These are phyloP conservation scores for Hemileccinum impolitum DNA, from an alignment of 768 basidiomycete genomes.

Conservation along the genomic window DNA sequence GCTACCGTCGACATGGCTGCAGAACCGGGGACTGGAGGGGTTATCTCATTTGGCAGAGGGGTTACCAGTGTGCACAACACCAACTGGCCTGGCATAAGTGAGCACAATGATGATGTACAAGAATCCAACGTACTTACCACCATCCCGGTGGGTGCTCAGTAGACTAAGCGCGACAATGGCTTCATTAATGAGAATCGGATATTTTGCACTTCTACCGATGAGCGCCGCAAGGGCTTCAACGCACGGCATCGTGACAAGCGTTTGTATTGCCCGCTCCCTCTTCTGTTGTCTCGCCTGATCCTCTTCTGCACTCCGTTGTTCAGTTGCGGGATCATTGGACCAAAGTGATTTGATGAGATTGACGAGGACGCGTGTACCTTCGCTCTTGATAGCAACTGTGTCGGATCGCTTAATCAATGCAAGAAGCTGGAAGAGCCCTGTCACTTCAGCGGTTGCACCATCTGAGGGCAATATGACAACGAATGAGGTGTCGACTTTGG, in stretches of 20 bases:
- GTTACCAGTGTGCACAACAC: conserved; percentile 59
- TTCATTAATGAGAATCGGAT: conserved; percentile 86
- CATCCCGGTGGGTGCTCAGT: conserved; percentile 60
- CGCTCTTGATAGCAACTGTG: conserved; percentile 78
- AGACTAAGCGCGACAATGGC: conserved; percentile 80
- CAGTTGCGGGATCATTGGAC: conserved; percentile 43
- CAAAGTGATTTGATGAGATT: conserved; percentile 81
- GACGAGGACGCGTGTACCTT: conserved; percentile 85
- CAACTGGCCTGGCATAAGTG: conserved; percentile 46
- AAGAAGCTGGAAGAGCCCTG: conserved; percentile 66
- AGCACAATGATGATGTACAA: neutral
- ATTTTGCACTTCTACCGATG: conserved; percentile 71
- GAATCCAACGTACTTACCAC: conserved; percentile 46
- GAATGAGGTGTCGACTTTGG: conserved; percentile 44
- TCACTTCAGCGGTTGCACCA: conserved; percentile 29
- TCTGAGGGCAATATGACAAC: conserved; percentile 48
- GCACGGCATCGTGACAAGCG: conserved; percentile 50
- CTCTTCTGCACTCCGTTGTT: conserved; percentile 30
- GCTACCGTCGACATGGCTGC: conserved; percentile 36
- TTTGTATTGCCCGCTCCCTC: conserved; percentile 50
- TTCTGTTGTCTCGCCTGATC: conserved; percentile 43
- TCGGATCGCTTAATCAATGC: conserved; percentile 76
- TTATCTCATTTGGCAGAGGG: conserved; percentile 43
- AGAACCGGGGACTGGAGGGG: conserved; percentile 31
- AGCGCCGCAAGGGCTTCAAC: conserved; percentile 65